phyloP scores from a whole-genome alignment of 192 early-diverging fungal genomes.

The Globomyces pollinis-pini region DNA sequence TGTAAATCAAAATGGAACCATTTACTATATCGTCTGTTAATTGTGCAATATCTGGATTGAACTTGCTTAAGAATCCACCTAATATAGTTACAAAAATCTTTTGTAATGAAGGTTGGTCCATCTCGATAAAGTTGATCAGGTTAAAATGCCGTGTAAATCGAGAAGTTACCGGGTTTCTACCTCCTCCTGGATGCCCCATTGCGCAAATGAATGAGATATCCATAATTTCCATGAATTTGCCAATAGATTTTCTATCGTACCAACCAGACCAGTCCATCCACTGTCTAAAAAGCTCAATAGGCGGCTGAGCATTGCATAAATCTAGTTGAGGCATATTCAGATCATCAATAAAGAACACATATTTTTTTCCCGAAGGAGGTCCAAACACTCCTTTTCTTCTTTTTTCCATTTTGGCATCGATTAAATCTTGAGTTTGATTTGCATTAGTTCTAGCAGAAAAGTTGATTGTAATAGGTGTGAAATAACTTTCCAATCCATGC shows the following conservation, averaged over 20 bases:
- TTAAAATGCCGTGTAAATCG: conserved; percentile 53
- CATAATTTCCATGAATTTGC: conserved; percentile 54
- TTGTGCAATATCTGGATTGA: conserved; percentile 41
- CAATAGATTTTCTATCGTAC: conserved; percentile 52
- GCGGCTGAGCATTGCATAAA: conserved; percentile 57
- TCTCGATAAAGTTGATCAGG: conserved; percentile 46
- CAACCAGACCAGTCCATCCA: conserved; percentile 60
- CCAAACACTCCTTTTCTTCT: conserved; percentile 57
- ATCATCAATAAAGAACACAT: conserved; percentile 53
- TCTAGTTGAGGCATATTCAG: conserved; percentile 57
- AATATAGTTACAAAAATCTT: conserved; percentile 50
- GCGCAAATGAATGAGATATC: conserved; percentile 51
- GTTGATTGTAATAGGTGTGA: conserved; percentile 47
- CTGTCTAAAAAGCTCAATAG: conserved; percentile 50
- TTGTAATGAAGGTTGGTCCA: conserved; percentile 47
- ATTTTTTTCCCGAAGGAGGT: conserved; percentile 52
- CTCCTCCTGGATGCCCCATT: conserved; percentile 58
- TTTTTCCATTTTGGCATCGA: conserved; percentile 59
- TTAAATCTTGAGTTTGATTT: conserved; percentile 56
- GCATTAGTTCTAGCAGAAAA: conserved; percentile 54
- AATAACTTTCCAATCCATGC: conserved; percentile 37
- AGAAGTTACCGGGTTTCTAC: conserved; percentile 48
- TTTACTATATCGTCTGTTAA: conserved; percentile 37
- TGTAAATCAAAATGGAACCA: conserved; percentile 49
- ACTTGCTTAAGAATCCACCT: conserved; percentile 41